Conservation (phyloP, 176 grass and related monocot genomes). For the Avena eriantha region DNA sequence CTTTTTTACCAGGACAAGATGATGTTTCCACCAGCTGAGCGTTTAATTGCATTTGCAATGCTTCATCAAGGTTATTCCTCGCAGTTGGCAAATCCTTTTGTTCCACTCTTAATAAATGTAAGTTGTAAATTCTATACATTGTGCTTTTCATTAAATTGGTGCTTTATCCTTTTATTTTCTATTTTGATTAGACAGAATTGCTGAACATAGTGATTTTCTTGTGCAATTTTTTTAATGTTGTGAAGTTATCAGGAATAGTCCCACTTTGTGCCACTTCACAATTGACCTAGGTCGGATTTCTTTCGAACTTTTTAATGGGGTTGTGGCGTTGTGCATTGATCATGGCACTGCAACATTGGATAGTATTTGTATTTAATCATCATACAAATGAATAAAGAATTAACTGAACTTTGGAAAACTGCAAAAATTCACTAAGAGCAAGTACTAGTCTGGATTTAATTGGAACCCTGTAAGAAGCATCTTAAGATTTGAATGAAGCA, state of each 20-base stretch:
- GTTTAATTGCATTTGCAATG: constrained; percentile 87
- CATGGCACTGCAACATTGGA: neutral
- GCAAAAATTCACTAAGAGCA: neutral
- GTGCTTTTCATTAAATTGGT: constrained; percentile 3
- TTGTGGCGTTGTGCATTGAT: neutral
- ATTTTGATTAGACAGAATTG: neutral
- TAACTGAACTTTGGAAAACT: constrained; percentile 1
- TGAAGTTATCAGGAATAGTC: neutral
- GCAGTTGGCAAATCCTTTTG: constrained; percentile 78
- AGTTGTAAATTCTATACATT: constrained; percentile 40
- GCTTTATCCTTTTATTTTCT: neutral
- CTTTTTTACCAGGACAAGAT: constrained; percentile 72
- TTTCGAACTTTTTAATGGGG: neutral
- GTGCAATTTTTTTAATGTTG: neutral
- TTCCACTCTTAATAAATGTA: constrained; percentile 81
- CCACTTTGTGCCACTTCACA: constrained; percentile 7
- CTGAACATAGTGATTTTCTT: neutral
- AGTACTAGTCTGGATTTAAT: neutral
- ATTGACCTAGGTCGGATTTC: neutral
- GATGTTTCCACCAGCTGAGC: constrained; percentile 78
- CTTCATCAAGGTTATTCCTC: constrained; percentile 74
- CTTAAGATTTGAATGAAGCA: neutral
- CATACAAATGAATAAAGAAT: constrained; percentile 17
- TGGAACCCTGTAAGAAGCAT: constrained; percentile 16
- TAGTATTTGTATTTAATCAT: neutral